Conservation (phyloP, 169 alveolate genomes). For the Eimeria necatrix region DNA sequence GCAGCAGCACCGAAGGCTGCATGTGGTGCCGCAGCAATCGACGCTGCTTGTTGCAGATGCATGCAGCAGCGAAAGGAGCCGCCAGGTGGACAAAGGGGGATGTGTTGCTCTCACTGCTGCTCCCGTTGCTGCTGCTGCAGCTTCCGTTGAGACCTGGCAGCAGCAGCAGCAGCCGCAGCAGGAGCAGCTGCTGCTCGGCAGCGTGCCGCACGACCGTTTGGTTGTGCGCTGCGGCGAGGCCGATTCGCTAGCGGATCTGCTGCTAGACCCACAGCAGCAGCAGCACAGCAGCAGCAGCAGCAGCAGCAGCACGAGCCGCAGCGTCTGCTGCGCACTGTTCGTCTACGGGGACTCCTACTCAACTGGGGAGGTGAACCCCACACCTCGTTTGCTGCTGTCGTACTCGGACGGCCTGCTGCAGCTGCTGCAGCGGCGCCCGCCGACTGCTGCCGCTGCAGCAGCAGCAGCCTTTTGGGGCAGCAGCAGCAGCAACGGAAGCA, state of each 20-base stretch:
- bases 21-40: background rate
- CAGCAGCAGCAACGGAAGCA: background rate
- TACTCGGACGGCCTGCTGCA: slow-evolving; percentile 21
- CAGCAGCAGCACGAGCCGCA: slow-evolving; percentile 27
- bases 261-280: slow-evolving; percentile 4
- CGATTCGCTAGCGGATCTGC: slow-evolving; percentile 1
- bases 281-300: background rate
- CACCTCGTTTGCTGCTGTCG: slow-evolving; percentile 33
- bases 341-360: background rate
- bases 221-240: slow-evolving; percentile 24
- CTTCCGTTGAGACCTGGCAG: slow-evolving; percentile 24
- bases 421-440: slow-evolving; percentile 23
- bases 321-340: slow-evolving; percentile 40
- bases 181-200: slow-evolving; percentile 15
- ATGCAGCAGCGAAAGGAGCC: slow-evolving; percentile 43
- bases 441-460: slow-evolving; percentile 6
- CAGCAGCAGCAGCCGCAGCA: background rate
- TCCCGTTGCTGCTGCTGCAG: slow-evolving; percentile 43
- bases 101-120: slow-evolving; percentile 8
- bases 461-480: background rate
- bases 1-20: background rate
- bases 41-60: background rate
- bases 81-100: background rate
- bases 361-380: too few species aligned
- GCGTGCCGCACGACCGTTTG: slow-evolving; percentile 27